These are phyloP conservation scores for Hypoxylon sp. DNA, from an alignment of 2,329 filamentous ascomycete species.

Conservation along the genomic window DNA sequence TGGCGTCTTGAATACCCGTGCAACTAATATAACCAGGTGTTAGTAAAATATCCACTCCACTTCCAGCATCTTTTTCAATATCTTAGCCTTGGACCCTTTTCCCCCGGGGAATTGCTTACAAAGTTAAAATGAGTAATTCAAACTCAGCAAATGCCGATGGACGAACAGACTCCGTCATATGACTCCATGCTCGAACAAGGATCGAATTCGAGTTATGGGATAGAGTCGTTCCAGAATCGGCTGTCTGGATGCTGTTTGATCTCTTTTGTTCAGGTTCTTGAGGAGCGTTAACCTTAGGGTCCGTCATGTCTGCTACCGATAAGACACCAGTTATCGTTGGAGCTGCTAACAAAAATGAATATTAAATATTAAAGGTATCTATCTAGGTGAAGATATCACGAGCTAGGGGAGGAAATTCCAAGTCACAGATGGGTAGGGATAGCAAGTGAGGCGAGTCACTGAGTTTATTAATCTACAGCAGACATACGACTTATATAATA, in stretches of 20 bases:
- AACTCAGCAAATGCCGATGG: slow-evolving; percentile 61
- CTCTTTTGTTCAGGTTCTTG: slow-evolving; percentile 25
- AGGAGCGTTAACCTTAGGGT: slow-evolving; percentile 14
- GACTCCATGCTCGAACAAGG: slow-evolving; percentile 45
- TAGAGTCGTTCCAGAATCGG: slow-evolving; percentile 17
- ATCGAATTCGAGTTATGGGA: slow-evolving; percentile 33
- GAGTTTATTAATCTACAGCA: slow-evolving; percentile 35
- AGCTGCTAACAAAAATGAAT: neutral
- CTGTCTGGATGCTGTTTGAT: slow-evolving; percentile 23
- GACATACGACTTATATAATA: slow-evolving; percentile 25
- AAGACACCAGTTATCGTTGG: neutral
- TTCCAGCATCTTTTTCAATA: neutral
- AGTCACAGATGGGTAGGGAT: slow-evolving; percentile 16
- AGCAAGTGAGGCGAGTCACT: slow-evolving; percentile 19
- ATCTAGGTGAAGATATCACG: slow-evolving; percentile 4
- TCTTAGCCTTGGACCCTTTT: neutral
- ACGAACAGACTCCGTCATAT: slow-evolving; percentile 56
- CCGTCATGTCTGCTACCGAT: slow-evolving; percentile 17
- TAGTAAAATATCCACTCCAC: slow-evolving; percentile 18
- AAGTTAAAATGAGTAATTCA: slow-evolving; percentile 64
- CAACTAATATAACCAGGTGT: slow-evolving; percentile 51
- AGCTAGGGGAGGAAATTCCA: neutral
- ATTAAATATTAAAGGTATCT: slow-evolving; percentile 8
- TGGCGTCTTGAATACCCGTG: slow-evolving; percentile 70
- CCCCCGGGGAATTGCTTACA: slow-evolving; percentile 52